phyloP scores from a whole-genome alignment of 768 basidiomycete species.

The Hygrophorus russula region DNA sequence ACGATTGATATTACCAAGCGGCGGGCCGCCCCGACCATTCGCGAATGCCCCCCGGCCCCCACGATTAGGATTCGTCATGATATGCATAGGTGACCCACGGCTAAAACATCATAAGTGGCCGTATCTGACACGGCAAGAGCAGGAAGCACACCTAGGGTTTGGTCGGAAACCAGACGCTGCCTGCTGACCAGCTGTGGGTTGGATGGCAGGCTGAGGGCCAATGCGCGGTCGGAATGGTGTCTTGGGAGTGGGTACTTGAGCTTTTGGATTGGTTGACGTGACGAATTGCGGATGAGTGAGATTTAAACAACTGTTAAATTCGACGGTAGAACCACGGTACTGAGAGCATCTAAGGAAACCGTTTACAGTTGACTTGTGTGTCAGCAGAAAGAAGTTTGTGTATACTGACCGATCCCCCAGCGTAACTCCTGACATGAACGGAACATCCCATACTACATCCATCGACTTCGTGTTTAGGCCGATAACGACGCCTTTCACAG shows the following conservation, averaged over 20 bases:
- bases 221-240: conserved; percentile 55
- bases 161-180: conserved; percentile 59
- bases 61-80: conserved; percentile 71
- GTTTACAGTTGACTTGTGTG: neutral
- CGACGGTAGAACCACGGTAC: conserved; percentile 84
- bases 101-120: conserved; percentile 10
- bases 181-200: conserved; percentile 39
- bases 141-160: conserved; percentile 24
- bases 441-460: conserved; percentile 93
- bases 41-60: conserved; percentile 23
- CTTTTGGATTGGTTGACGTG: conserved; percentile 56
- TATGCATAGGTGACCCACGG: conserved; percentile 38
- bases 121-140: neutral
- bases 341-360: conserved; percentile 58
- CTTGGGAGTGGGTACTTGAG: conserved; percentile 32
- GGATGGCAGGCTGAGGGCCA: conserved; percentile 55
- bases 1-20: no score
- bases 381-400: neutral
- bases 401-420: conserved; percentile 61
- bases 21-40: conserved; percentile 23
- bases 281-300: conserved; percentile 79
- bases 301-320: conserved; percentile 85
- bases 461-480: conserved; percentile 79
- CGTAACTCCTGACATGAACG: conserved; percentile 89
- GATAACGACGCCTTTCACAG: conserved; percentile 88